Evolutionary conservation across 306 rosid genomes (phyloP).

Genomic region (Acacia melanoxylon): DNA sequence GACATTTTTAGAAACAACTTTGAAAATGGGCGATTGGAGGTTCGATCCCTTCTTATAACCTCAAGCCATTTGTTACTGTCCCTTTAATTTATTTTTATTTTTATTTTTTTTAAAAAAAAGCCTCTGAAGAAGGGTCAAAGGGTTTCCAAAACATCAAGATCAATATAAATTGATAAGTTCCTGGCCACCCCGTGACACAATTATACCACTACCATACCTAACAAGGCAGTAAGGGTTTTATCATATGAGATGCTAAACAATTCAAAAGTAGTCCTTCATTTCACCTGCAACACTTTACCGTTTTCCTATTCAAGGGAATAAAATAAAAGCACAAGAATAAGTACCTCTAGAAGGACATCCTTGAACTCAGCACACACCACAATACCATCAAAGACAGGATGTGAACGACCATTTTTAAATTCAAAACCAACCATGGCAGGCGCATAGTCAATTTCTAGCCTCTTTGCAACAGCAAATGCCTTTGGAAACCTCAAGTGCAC

Average conservation of each 20-base stretch:
- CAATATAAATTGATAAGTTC: constrained; percentile 5
- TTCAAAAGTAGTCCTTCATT: constrained; percentile 17
- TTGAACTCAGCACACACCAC: constrained; percentile 92
- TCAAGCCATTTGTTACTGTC: background rate
- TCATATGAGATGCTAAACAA: constrained; percentile 12
- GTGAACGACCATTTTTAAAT: constrained; percentile 75
- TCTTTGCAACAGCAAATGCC: constrained; percentile 74
- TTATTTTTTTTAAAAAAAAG: too few relatives aligned
- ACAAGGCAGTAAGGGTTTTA: background rate
- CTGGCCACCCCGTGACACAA: constrained; percentile 8
- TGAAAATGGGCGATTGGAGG: background rate
- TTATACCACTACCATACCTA: constrained; percentile 1
- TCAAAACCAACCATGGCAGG: constrained; percentile 98
- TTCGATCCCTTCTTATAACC: background rate
- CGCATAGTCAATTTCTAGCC: constrained; percentile 88
- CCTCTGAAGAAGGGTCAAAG: background rate
- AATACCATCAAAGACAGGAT: constrained; percentile 87
- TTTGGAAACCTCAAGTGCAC: constrained; percentile 78
- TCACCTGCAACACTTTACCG: background rate
- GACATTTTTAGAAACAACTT: constrained; percentile 14
- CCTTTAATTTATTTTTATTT: too few relatives aligned
- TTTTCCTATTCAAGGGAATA: background rate
- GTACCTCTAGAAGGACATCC: constrained; percentile 78
- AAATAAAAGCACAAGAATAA: background rate
- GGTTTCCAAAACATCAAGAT: constrained; percentile 2